Evolutionary conservation across 1,284 basidiomycete species (phyloP).

Genomic region (Pholiota adiposa): DNA sequence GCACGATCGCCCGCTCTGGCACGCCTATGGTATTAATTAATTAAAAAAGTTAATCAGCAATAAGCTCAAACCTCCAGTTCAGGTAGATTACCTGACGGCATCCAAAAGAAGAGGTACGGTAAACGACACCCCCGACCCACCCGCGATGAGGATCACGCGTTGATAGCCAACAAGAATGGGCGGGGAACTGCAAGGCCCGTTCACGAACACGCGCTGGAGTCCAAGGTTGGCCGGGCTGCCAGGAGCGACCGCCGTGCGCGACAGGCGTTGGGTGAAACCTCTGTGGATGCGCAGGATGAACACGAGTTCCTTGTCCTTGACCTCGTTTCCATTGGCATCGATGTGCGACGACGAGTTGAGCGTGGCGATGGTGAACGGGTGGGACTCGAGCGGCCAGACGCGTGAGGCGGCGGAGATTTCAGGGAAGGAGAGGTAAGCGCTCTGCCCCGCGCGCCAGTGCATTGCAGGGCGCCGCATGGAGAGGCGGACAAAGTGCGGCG

Average conservation of each 20-base stretch:
- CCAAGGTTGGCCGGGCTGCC: background rate
- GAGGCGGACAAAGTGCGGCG: slow-evolving; percentile 54
- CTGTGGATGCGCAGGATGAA: slow-evolving; percentile 51
- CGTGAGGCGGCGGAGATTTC: slow-evolving; percentile 30
- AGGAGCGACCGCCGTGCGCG: slow-evolving; percentile 32
- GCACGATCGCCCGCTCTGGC: slow-evolving; percentile 26
- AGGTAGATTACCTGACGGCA: slow-evolving; percentile 38
- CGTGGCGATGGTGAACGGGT: slow-evolving; percentile 61
- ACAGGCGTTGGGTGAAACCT: slow-evolving; percentile 53
- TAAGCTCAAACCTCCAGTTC: too few relatives aligned
- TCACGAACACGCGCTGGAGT: slow-evolving; percentile 39
- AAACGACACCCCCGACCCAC: slow-evolving; percentile 56
- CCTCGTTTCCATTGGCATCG: background rate
- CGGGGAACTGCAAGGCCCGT: slow-evolving; percentile 59
- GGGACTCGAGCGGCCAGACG: slow-evolving; percentile 48
- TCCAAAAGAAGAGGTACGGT: slow-evolving; percentile 51
- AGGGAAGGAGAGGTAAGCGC: slow-evolving; percentile 56
- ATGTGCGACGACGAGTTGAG: slow-evolving; percentile 22
- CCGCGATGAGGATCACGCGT: slow-evolving; percentile 54
- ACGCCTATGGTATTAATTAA: slow-evolving; percentile 27
- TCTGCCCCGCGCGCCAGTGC: slow-evolving; percentile 64
- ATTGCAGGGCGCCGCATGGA: slow-evolving; percentile 49
- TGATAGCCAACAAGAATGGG: slow-evolving; percentile 47
- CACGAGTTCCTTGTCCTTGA: slow-evolving; percentile 41
- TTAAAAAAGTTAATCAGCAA: too few relatives aligned